Base-by-base conservation (phyloP, 2,329 filamentous ascomycete genomes). In the Didymella glomerata region DNA sequence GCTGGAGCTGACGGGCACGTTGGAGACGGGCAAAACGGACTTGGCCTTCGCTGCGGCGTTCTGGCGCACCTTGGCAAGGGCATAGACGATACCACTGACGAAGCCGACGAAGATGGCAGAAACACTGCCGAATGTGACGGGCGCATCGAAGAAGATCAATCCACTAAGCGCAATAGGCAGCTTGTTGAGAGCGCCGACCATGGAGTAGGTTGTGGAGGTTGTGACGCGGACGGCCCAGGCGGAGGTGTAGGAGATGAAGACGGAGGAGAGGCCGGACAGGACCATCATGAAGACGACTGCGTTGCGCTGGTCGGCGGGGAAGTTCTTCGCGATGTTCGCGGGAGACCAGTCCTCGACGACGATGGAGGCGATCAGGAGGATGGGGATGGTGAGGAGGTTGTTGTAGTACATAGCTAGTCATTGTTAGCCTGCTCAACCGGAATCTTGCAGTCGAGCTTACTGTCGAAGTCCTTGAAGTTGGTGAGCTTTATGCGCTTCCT, bases 401-500 rank as follows among this genome's bases (percentile, higher is more conserved):
- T 99, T 99, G 85, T 99, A 99, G 83, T 95, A 98, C 95, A 98
- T 99, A 74, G 93, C 94, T 98, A 66, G 47, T 32, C 3, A n/a
- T 1, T 32, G 44, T 70, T 64, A 70, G 68, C 30, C 7, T 32
- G 6, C 14, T 27, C 9, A 20, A 27, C 41, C 80, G 22, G 45
- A n/a, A n/a, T 10, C 18, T 36, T 44, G 42, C 41, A 41, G 28
- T 25, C 16, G 24, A 14, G 60, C 94, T 81, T 85, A 97, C 94
- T 97, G 79, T 99, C 95, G 84, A 96, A 98, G 78, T 98, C 95
- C 85, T 97, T 97, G 82, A 99, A 98, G 84, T 97, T 97, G 83
- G 96, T 97, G 81, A 96, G 88, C 89, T 98, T 98, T 78, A 99
- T 98, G 67, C 96, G 90, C 85, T 98, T 98, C 77, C 95, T 90